Evolutionary conservation across 2,329 filamentous ascomycete species (phyloP), one percentile per base, ranked within the genome.

Genomic region (Colletotrichum tropicicola): DNA sequence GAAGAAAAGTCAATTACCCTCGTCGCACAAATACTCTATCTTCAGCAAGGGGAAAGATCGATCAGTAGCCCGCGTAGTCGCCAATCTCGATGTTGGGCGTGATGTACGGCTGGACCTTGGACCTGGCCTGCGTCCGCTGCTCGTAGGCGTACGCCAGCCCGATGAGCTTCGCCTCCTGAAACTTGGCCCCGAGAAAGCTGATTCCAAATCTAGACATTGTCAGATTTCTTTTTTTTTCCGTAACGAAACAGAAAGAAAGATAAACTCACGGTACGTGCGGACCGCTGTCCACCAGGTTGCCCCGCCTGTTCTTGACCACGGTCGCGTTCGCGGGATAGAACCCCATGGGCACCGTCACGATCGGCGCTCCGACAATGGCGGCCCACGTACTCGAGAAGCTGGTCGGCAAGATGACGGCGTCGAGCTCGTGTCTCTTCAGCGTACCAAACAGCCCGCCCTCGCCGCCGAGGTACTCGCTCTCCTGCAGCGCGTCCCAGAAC

Each of bases 71-170:
- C 10, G 62, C 49, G n/a, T 70, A 58, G 35, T 77, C 73, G 1
- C 58, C 65, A 23, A 79, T 59, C 63, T 79, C 75, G 3, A 73
- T 75, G n/a, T 55, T 70, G 4, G 77, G 77, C 28, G 69, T 54
- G 2, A 77, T 64, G 35, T 72, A 71, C 2, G 77, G 76, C 27
- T 67, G 56, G 5, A 75, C 60, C 45, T 69, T 68, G 7, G 70
- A 53, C 13, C 77, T 70, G 3, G 71, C 70, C 30, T 68, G 53
- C 1, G 77, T 90, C 69, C 81, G 78, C 77, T 91, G 88, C 78
- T 92, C 90, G 74, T 87, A 91, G 2, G 88, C 89, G 79, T 90
- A 92, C 7, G 89, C 90, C 72, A 88, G 83, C 2, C 86, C 86
- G 61, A 92, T 86, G 65, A 92, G 71, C 15, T 75, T 81, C 64